Evolutionary conservation across 139 green algal species (phyloP).

Genomic region (Picochlorum sp.): DNA sequence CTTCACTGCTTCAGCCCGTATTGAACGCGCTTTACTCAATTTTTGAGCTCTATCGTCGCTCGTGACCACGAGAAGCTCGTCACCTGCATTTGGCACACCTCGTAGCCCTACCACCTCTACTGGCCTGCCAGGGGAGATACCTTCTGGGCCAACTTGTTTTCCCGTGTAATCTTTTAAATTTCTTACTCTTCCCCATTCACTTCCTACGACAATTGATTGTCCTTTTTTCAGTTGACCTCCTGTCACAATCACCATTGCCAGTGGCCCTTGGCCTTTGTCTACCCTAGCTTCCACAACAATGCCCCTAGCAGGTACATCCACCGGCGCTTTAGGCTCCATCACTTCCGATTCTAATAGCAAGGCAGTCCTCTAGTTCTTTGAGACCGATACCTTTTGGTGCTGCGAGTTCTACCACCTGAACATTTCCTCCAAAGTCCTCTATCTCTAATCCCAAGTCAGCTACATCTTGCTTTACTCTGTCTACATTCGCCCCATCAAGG

Average conservation of each 20-base stretch:
- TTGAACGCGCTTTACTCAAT: slow-evolving; percentile 22
- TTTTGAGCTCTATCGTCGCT: slow-evolving; percentile 45
- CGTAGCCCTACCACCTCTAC: slow-evolving; percentile 56
- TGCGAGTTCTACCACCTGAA: slow-evolving; percentile 65
- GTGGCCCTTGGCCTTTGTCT: slow-evolving; percentile 65
- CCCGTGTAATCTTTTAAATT: slow-evolving; percentile 28
- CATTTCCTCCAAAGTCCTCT: slow-evolving; percentile 72
- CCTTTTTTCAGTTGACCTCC: slow-evolving; percentile 54
- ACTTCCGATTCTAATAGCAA: slow-evolving; percentile 62
- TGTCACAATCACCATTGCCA: slow-evolving; percentile 70
- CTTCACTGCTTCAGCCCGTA: neutral
- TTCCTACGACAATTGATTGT: slow-evolving; percentile 71
- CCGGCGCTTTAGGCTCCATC: slow-evolving; percentile 7
- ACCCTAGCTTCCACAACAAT: slow-evolving; percentile 78
- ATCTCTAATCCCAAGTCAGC: slow-evolving; percentile 65
- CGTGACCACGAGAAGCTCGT: slow-evolving; percentile 53
- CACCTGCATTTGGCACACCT: slow-evolving; percentile 70
- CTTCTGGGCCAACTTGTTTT: slow-evolving; percentile 3
- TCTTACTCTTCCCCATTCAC: slow-evolving; percentile 58
- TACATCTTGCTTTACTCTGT: slow-evolving; percentile 60
- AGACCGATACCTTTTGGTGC: slow-evolving; percentile 52
- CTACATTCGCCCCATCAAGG: slow-evolving; percentile 36
- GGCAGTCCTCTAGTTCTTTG: slow-evolving; percentile 70
- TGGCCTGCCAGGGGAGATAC: slow-evolving; percentile 50
- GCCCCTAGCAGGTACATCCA: slow-evolving; percentile 29